Conservation (phyloP, 202 grass and related monocot species). For the Digitaria exilis region DNA sequence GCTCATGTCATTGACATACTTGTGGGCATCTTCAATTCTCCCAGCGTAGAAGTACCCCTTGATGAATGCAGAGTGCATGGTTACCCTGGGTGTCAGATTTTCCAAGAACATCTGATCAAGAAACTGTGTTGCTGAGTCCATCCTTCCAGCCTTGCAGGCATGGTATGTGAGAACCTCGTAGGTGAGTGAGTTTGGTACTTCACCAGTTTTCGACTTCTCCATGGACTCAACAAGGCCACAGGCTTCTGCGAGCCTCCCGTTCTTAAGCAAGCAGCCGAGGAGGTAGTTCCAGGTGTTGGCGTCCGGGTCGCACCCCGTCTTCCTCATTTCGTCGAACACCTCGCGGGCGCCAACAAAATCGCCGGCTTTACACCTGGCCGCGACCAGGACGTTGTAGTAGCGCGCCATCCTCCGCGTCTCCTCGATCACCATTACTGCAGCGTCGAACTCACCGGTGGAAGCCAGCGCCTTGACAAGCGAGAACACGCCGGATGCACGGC, state of each 20-base stretch:
- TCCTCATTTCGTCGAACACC: conserved; percentile 80
- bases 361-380: conserved; percentile 55
- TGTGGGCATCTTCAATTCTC: conserved; percentile 53
- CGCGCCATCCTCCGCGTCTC: conserved; percentile 52
- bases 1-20: conserved; percentile 67
- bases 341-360: conserved; percentile 66
- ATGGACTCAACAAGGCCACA: conserved; percentile 73
- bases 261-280: conserved; percentile 76
- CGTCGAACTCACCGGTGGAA: conserved; percentile 59
- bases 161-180: conserved; percentile 74
- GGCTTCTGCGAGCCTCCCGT: conserved; percentile 56
- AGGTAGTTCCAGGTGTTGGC: conserved; percentile 83
- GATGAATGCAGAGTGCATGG: conserved; percentile 75
- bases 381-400: conserved; percentile 76
- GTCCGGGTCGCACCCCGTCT: conserved; percentile 54
- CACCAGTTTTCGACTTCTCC: conserved; percentile 38
- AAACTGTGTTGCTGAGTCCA: conserved; percentile 66
- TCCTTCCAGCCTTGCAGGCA: conserved; percentile 60
- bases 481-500: conserved; percentile 70
- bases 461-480: conserved; percentile 69
- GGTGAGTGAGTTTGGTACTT: conserved; percentile 53
- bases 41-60: conserved; percentile 66
- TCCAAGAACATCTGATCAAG: conserved; percentile 60
- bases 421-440: conserved; percentile 62
- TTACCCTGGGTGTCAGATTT: conserved; percentile 63